Conservation (phyloP, 257 asterid species). For the Echium plantagineum region DNA sequence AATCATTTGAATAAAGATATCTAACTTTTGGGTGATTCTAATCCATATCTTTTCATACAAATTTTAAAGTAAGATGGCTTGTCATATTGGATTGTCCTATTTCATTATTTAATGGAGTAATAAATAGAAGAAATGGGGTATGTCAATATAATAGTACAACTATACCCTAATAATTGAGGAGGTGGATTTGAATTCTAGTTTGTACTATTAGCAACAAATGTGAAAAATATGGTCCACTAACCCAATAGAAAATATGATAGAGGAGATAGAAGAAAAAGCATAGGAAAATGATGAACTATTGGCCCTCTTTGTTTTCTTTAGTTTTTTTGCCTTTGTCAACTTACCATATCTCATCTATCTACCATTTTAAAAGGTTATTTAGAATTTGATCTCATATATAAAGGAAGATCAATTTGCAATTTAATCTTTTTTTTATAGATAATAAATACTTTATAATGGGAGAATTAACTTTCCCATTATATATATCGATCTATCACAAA, state of each 20-base stretch:
- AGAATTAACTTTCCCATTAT: too few relatives aligned
- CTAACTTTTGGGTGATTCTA: neutral
- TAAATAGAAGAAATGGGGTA: constrained; percentile 34
- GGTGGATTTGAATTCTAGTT: constrained; percentile 1
- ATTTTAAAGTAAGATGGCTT: neutral
- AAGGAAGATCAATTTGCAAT: too few relatives aligned
- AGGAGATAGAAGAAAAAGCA: neutral
- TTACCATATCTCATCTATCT: neutral
- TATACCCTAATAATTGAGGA: constrained; percentile 9
- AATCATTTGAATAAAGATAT: neutral
- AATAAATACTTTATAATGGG: too few relatives aligned
- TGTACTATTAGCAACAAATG: neutral
- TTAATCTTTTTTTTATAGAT: too few relatives aligned
- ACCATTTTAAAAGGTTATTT: too few relatives aligned
- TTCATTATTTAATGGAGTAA: constrained; percentile 17
- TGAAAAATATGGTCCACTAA: neutral
- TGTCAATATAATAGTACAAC: constrained; percentile 22
- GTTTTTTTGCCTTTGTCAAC: neutral
- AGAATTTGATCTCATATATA: too few relatives aligned
- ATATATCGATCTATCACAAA: too few relatives aligned
- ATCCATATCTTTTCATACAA: neutral
- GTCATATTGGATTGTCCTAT: constrained; percentile 30
- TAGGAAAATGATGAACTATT: neutral
- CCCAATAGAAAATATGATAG: neutral
- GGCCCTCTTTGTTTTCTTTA: neutral